Conservation (phyloP, 257 asterid genomes). For the Anisodus tanguticus region DNA sequence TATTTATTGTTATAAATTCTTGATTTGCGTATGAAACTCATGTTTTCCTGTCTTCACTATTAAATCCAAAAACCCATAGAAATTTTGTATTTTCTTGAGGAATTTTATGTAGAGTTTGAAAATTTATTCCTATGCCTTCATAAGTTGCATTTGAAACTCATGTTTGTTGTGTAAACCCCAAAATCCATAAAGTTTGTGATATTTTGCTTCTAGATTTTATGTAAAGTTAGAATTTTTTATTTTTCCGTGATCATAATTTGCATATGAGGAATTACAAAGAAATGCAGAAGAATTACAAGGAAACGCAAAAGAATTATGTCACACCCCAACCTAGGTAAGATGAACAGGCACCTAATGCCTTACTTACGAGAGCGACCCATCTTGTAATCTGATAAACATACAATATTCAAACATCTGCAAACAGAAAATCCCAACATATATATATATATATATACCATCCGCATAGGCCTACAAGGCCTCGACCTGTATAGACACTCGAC, state of each 20-base stretch:
- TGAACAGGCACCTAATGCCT: too few species aligned
- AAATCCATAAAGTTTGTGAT: conserved; percentile 10
- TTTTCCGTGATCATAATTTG: background rate
- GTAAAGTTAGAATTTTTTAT: background rate
- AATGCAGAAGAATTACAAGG: too few species aligned
- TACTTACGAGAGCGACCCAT: too few species aligned
- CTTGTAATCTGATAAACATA: too few species aligned
- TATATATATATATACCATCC: too few species aligned
- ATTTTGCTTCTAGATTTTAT: background rate
- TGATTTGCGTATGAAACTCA: conserved; percentile 15
- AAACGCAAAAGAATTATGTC: too few species aligned
- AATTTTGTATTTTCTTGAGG: background rate
- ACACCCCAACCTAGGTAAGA: too few species aligned
- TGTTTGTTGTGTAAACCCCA: background rate
- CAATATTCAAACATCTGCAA: too few species aligned
- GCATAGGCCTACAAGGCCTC: too few species aligned
- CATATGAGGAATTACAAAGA: background rate
- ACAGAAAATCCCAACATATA: too few species aligned
- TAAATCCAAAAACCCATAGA: background rate
- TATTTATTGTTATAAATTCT: background rate
- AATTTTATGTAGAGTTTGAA: background rate
- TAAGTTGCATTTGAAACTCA: background rate
- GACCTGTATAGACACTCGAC: too few species aligned
- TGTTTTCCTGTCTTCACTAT: background rate
- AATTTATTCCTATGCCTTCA: background rate